Base-by-base conservation (phyloP, 179 eudicot genomes). In the Gypsophila paniculata region DNA sequence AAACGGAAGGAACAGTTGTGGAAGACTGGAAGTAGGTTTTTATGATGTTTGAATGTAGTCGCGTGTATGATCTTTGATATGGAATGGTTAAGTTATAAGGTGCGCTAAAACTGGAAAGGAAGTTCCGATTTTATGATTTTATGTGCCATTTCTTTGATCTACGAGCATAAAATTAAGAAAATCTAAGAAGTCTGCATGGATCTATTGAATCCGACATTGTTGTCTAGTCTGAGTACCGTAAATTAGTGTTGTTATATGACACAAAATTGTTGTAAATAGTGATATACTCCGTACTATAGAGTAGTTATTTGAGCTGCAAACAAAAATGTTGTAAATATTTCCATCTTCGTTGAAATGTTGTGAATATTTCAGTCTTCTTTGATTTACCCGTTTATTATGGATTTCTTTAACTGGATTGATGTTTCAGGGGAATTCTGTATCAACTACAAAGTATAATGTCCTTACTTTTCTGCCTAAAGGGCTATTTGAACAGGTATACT, bases 381-480 rank as follows among this genome's bases (percentile, higher is more conserved):
- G 59, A 4, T 46, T 3, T 12, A 3, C 9, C 1, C 48, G 10
- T 22, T 15, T 48, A 11, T 12, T 15, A 18, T 21, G 15, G 18
- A 32, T 11, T 36, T 44, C 17, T 18, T 39, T 9, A 49, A 25
- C 42, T 69, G 74, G 44, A 59, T 68, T 72, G 68, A 57, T 65
- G 36, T 61, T 83, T 82, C 90, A 95, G 98, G 96, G 93, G 25
- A 95, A 95, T 83, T 90, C 96, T 46, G 90, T 95, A 66, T 92
- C 99, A 72, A 95, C 99, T 34, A 95, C 99, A 2, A 95, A 95
- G 86, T 95, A 95, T 81, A 91, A 89, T 63, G 75, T 92, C 61
- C 68, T 88, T 73, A 95, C 96, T 17, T 95, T 95, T 81, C 80
- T 95, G 64, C 99, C 99, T 5, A 95, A 95, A 85, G 99, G 99